Percentiles rank a stretch among this genome's conserved stretches.
These are phyloP conservation scores for Vigna hirtella DNA, from an alignment of 306 rosid species.

Conservation along the genomic window DNA sequence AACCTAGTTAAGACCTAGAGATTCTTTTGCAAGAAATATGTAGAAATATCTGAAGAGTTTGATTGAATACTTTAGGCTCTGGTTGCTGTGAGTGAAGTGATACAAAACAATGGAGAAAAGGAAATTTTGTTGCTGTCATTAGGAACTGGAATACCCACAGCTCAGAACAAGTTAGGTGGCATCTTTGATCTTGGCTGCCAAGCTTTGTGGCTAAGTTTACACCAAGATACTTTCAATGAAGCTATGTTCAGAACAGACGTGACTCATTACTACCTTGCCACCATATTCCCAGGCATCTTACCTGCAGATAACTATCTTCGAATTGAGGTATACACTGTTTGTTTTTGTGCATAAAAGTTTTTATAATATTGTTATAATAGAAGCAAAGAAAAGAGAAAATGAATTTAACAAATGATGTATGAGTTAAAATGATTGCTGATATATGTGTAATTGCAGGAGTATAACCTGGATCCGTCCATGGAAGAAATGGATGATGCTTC, in stretches of 20 bases:
- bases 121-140: neutral
- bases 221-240: neutral
- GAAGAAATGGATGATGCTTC: neutral
- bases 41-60: neutral
- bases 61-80: neutral
- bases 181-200: neutral
- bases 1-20: too few relatives aligned
- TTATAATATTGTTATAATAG: too few relatives aligned
- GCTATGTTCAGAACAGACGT: neutral
- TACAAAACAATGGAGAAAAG: neutral
- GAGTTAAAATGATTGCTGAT: too few relatives aligned
- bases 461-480: neutral
- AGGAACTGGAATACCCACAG: neutral
- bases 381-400: too few relatives aligned
- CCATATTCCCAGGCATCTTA: conserved; percentile 12
- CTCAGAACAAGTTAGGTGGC: neutral
- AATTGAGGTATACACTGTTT: neutral
- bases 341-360: neutral
- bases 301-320: conserved; percentile 24
- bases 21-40: neutral
- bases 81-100: conserved; percentile 2
- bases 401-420: too few relatives aligned
- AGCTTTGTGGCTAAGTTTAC: neutral
- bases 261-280: conserved; percentile 34
- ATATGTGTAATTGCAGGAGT: neutral